Evolutionary conservation across 768 basidiomycete genomes (phyloP).

Genomic region (Boletus speciosus): DNA sequence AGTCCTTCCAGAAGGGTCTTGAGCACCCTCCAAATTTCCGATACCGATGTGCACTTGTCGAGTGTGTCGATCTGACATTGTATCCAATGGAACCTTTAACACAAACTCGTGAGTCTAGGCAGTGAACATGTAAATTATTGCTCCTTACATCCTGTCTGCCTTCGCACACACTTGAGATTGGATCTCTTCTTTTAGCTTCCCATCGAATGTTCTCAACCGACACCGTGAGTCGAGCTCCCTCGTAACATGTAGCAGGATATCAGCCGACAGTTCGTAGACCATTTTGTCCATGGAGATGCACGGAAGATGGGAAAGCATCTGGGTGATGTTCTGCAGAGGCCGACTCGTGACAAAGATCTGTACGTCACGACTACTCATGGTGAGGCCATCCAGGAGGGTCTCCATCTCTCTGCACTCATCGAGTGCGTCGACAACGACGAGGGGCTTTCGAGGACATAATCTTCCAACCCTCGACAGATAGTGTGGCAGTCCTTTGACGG

Average conservation of each 20-base stretch:
- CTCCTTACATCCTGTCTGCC: constrained; percentile 23
- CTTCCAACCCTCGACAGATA: not conserved
- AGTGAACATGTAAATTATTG: not conserved
- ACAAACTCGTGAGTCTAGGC: not conserved
- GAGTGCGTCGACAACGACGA: constrained; percentile 20
- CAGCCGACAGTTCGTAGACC: not conserved
- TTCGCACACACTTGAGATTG: not conserved
- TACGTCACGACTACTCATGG: not conserved
- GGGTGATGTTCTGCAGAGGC: constrained; percentile 1
- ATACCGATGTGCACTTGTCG: not conserved
- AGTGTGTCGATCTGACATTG: constrained; percentile 16
- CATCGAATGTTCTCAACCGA: constrained; percentile 2
- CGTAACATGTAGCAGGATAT: constrained; percentile 9
- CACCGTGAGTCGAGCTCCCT: constrained; percentile 8
- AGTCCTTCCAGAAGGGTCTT: constrained; percentile 13
- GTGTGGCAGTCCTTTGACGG: not conserved
- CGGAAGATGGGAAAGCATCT: not conserved
- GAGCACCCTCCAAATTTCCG: constrained; percentile 1
- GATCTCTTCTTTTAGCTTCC: constrained; percentile 8
- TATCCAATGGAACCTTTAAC: constrained; percentile 14
- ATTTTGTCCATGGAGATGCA: constrained; percentile 10
- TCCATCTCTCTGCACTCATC: constrained; percentile 19
- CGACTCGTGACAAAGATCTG: constrained; percentile 12
- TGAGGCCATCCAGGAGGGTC: constrained; percentile 11
- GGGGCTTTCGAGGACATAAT: not conserved